Percentiles rank a stretch among this genome's conserved stretches.
Conservation (phyloP, 2,329 filamentous ascomycete species). For the Aureobasidium sp. region DNA sequence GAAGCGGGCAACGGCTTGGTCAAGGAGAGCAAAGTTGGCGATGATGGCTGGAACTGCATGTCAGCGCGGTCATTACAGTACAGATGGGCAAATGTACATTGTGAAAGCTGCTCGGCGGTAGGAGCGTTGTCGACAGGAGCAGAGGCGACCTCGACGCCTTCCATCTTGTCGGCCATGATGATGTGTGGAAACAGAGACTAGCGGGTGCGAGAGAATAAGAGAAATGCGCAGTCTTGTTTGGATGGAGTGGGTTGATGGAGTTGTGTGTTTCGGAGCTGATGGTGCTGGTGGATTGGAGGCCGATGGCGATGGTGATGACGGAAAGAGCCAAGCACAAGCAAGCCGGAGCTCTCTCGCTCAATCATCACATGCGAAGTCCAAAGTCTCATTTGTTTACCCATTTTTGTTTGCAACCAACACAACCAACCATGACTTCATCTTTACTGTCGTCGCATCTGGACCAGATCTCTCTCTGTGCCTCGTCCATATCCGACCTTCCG, state of each 20-base stretch:
- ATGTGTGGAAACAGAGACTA: not conserved
- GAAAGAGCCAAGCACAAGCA: conserved; percentile 5
- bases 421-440: conserved; percentile 15
- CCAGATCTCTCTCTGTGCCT: conserved; percentile 41
- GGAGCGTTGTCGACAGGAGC: conserved; percentile 11
- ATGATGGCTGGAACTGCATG: conserved; percentile 66
- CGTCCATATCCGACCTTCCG: conserved; percentile 39
- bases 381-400: conserved; percentile 6
- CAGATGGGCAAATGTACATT: conserved; percentile 5
- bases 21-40: conserved; percentile 83
- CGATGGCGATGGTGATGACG: not conserved
- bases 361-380: conserved; percentile 10
- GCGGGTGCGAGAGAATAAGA: not conserved
- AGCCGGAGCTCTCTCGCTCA: not conserved
- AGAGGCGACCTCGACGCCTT: conserved; percentile 31
- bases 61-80: not conserved
- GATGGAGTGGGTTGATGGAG: conserved; percentile 13
- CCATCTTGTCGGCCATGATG: conserved; percentile 43
- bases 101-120: conserved; percentile 12
- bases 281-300: not conserved
- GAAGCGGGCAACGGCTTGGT: conserved; percentile 85
- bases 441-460: conserved; percentile 41
- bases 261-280: conserved; percentile 10
- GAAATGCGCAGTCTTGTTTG: conserved; percentile 7
- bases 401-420: not conserved